Conservation (phyloP, 768 basidiomycete species). For the Boletus rubescentipes region DNA sequence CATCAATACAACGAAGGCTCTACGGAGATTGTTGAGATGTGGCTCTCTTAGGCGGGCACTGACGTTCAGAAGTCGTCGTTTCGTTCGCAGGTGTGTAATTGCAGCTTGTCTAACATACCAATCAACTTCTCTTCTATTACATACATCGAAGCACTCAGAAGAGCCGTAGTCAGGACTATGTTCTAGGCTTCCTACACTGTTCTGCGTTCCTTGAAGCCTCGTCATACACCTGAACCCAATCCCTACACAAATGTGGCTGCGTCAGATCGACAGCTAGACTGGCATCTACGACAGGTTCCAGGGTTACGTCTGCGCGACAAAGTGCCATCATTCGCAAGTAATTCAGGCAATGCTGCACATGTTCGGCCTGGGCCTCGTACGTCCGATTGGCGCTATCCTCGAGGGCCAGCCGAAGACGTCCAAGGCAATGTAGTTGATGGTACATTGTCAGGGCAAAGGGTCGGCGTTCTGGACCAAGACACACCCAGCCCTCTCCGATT, state of each 20-base stretch:
- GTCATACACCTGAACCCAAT: conserved; percentile 28
- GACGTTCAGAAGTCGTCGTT: too few species aligned
- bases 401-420: conserved; percentile 27
- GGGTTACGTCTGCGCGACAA: conserved; percentile 47
- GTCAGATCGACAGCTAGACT: conserved; percentile 19
- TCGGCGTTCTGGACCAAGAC: conserved; percentile 28
- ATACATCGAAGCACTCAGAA: background rate
- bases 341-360: conserved; percentile 46
- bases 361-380: conserved; percentile 18
- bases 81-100: background rate
- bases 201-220: conserved; percentile 18
- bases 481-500: conserved; percentile 22
- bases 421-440: conserved; percentile 40
- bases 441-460: conserved; percentile 37
- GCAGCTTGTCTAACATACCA: too few species aligned
- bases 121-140: background rate
- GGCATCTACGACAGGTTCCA: conserved; percentile 39
- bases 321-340: conserved; percentile 47
- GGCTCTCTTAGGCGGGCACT: too few species aligned
- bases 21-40: too few species aligned
- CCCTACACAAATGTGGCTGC: conserved; percentile 27
- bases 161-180: background rate
- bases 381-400: conserved; percentile 14
- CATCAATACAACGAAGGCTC: too few species aligned
- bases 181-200: conserved; percentile 4